Evolutionary conservation across 208 protist genomes (phyloP).

Genomic region (Leishmania arabica): DNA sequence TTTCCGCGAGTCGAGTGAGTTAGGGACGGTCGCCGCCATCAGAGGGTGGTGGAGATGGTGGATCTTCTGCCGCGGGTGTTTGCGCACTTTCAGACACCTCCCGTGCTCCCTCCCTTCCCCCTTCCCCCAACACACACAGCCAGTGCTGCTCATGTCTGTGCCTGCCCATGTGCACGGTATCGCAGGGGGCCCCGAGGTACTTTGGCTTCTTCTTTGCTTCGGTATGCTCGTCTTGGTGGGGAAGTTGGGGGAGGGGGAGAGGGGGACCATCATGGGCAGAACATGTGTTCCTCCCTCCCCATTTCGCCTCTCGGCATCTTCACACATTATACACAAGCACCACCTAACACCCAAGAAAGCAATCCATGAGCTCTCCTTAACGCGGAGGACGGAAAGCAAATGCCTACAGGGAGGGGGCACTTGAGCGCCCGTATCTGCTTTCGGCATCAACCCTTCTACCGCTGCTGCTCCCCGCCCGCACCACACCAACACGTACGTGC

Average conservation of each 20-base stretch:
- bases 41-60: neutral
- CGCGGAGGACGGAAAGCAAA: neutral
- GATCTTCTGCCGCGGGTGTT: neutral
- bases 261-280: neutral
- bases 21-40: neutral
- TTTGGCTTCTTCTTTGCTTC: neutral
- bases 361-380: neutral
- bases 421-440: neutral
- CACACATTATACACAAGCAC: neutral
- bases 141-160: neutral
- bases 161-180: neutral
- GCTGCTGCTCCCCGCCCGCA: neutral
- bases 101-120: neutral
- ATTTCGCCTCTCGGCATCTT: neutral
- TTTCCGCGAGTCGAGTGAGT: slow-evolving; percentile 30
- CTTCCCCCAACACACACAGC: neutral
- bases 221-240: neutral
- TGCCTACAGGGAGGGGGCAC: neutral
- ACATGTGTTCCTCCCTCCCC: neutral
- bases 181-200: neutral
- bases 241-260: neutral
- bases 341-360: neutral
- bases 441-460: neutral
- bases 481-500: neutral
- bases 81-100: neutral